Evolutionary conservation across 2,329 filamentous ascomycete genomes (phyloP), one percentile per base, ranked within the genome.

Genomic region (Paracorniculantispora psalliotae): DNA sequence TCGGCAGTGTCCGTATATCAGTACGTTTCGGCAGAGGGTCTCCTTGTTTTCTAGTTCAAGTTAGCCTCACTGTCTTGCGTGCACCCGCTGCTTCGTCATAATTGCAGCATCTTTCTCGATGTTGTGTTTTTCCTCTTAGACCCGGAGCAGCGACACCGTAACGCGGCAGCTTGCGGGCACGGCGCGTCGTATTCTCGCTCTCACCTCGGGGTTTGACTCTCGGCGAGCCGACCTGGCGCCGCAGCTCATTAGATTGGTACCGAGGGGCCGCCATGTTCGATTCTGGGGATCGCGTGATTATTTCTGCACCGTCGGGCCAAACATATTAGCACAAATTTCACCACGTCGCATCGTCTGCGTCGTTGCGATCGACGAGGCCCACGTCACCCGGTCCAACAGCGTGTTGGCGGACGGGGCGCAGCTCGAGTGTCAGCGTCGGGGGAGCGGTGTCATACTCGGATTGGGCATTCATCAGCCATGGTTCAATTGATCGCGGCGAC

Each of bases 1-100:
- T 64, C 91, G 88, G 73, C 92, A 97, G 74, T 93, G 90, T 59
- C 92, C 92, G 73, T 96, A 96, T 67, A 97, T 96, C 62, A 92
- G 83, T 62, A 97, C 88, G 75, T 97, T 96, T 69, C 92, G 88
- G 76, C 92, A 97, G 59, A 93, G 82, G 7, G 91, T 96, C 71
- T 96, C 92, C 76, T 93, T 96, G 72, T 89, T 90, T 76, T 90
- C 88, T 89, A 65, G 59, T 46, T 23, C 46, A 28, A 56, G 49
- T 59, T 21, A 55, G 54, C 47, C n/a, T 47, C n/a, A n/a, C n/a
- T n/a, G n/a, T n/a, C n/a, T n/a, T n/a, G n/a, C n/a, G n/a, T n/a
- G n/a, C n/a, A n/a, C n/a, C n/a, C 30, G 59, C 19, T 4, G 15
- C 19, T 25, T 23, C n/a, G n/a, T 19, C 28, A 9, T 17, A 21